Evolutionary conservation across 1,284 basidiomycete species (phyloP).

Genomic region (Moesziomyces parantarcticus): DNA sequence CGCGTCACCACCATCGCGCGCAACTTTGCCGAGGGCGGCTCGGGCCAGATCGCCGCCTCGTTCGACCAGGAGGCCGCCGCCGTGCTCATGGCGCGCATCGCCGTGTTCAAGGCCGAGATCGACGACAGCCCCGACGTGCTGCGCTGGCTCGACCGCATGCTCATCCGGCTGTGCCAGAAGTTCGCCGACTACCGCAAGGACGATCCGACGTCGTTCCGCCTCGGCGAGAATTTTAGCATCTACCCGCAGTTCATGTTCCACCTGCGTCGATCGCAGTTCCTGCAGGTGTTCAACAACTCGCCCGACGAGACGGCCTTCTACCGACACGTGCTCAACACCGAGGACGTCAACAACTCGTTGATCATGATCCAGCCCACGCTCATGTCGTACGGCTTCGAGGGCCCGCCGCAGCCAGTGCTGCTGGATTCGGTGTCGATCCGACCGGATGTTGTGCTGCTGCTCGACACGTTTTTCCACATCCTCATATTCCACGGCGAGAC

Average conservation of each 20-base stretch:
- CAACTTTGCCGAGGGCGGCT: constrained; percentile 96
- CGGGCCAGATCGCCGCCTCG: constrained; percentile 88
- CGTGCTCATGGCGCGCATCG: constrained; percentile 97
- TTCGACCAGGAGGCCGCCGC: constrained; percentile 99
- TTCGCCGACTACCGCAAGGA: constrained; percentile 99
- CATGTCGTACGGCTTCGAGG: constrained; percentile 97
- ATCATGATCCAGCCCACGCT: constrained; percentile 99
- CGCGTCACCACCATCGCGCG: constrained; percentile 96
- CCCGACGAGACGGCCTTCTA: constrained; percentile 99
- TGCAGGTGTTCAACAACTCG: constrained; percentile 99
- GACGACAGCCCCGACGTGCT: constrained; percentile 98
- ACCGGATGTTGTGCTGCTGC: constrained; percentile 93
- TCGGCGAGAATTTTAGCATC: constrained; percentile 96
- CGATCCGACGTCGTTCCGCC: constrained; percentile 91
- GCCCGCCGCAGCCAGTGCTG: constrained; percentile 87
- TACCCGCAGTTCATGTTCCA: constrained; percentile 99
- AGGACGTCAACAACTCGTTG: constrained; percentile 98
- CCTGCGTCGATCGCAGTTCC: constrained; percentile 92
- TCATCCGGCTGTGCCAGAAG: constrained; percentile 98
- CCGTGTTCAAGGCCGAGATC: constrained; percentile 99
- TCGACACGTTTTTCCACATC: constrained; percentile 99
- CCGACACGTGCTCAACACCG: constrained; percentile 94
- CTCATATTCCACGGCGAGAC: constrained; percentile 99
- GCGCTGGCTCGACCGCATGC: constrained; percentile 97
- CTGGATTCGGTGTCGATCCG: constrained; percentile 98